A percentile compares a stretch with the other conserved stretches of the same genome.
Evolutionary conservation across 208 protist species (phyloP).

Genomic region (Leishmania guyanensis): DNA sequence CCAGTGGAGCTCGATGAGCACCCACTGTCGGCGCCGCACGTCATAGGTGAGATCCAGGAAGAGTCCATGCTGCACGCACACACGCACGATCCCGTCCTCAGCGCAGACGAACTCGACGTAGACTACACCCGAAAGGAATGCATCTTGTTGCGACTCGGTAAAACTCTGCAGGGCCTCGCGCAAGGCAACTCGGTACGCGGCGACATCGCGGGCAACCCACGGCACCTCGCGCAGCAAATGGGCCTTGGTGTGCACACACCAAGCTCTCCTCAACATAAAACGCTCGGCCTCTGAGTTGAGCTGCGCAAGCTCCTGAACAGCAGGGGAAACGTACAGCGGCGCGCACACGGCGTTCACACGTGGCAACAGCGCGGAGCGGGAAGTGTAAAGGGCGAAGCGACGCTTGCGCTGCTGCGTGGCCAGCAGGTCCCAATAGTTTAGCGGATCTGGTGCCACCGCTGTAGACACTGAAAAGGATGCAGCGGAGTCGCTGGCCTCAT

Average conservation of each 20-base stretch:
- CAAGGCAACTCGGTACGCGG: constrained; percentile 14
- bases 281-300: constrained; percentile 66
- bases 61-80: constrained; percentile 58
- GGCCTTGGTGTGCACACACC: constrained; percentile 54
- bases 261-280: constrained; percentile 52
- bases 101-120: constrained; percentile 27
- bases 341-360: constrained; percentile 27
- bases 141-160: constrained; percentile 4
- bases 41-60: constrained; percentile 73
- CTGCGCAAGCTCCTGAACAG: constrained; percentile 43
- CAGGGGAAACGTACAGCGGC: constrained; percentile 54
- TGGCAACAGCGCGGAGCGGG: constrained; percentile 58
- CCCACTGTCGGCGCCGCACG: constrained; percentile 38
- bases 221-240: constrained; percentile 63
- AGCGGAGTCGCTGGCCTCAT: not conserved
- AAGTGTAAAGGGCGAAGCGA: constrained; percentile 60
- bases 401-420: constrained; percentile 43
- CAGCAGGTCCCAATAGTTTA: constrained; percentile 16
- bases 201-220: constrained; percentile 31
- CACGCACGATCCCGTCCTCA: constrained; percentile 50
- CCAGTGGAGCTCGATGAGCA: constrained; percentile 57
- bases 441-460: not conserved
- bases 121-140: constrained; percentile 3
- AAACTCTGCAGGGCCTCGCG: constrained; percentile 17
- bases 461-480: constrained; percentile 2